These are phyloP conservation scores for Marasmius tenuissimus DNA, from an alignment of 1,284 basidiomycete genomes.

Conservation along the genomic window DNA sequence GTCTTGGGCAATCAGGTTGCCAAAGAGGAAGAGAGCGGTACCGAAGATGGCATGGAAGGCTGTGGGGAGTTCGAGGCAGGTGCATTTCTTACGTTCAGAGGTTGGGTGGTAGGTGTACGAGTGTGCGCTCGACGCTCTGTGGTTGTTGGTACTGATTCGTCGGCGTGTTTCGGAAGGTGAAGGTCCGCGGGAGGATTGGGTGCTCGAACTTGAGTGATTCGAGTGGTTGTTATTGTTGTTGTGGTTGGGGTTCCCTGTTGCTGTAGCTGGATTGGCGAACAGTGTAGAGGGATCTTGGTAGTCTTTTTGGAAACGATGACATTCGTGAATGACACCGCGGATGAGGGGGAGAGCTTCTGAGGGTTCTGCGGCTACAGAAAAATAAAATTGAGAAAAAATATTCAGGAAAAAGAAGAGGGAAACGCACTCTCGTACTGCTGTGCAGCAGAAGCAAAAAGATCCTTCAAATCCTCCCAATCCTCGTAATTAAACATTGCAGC, in stretches of 20 bases:
- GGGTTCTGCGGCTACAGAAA: constrained; percentile 41
- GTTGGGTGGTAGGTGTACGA: background rate
- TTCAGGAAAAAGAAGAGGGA: constrained; percentile 5
- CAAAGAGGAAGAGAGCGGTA: constrained; percentile 60
- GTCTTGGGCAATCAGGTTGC: constrained; percentile 54
- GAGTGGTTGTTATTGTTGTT: too few species aligned
- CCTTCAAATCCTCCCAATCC: constrained; percentile 68
- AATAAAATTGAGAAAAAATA: background rate
- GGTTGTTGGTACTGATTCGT: too few species aligned
- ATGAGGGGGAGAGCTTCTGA: constrained; percentile 52
- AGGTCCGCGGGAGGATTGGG: too few species aligned
- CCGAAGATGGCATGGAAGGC: constrained; percentile 66
- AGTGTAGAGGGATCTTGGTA: constrained; percentile 58
- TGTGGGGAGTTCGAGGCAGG: constrained; percentile 50
- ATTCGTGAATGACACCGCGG: constrained; percentile 65
- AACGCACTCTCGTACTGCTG: constrained; percentile 59
- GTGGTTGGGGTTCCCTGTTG: too few species aligned
- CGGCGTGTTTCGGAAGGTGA: too few species aligned
- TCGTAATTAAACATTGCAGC: constrained; percentile 35
- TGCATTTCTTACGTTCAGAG: constrained; percentile 21
- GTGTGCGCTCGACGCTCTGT: too few species aligned
- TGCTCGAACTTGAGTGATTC: too few species aligned
- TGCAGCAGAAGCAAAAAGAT: constrained; percentile 53
- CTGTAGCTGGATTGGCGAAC: constrained; percentile 25
- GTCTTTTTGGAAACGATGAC: constrained; percentile 53